Percentiles rank a stretch among this genome's conserved stretches.
phyloP scores from a whole-genome alignment of 495 filamentous ascomycete genomes.

The Penicillium fimorum region DNA sequence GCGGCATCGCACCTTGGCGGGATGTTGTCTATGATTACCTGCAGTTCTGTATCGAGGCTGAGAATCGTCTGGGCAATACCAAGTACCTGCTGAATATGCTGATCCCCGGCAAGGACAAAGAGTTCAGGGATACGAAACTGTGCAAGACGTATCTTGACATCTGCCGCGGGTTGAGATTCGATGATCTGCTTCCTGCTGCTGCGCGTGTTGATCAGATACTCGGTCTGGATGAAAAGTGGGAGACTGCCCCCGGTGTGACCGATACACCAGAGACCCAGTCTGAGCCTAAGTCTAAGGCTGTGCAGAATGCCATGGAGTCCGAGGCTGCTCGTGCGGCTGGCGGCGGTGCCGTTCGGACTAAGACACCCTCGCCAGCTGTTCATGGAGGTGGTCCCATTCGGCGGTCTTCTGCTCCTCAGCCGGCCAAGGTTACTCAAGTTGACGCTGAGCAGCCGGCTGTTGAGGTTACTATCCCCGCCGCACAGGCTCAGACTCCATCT shows the following conservation, averaged over 20 bases:
- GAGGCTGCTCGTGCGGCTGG: slow-evolving; percentile 46
- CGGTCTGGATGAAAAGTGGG: slow-evolving; percentile 52
- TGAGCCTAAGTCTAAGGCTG: slow-evolving; percentile 40
- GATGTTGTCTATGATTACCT: slow-evolving; percentile 76
- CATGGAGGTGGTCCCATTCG: slow-evolving; percentile 41
- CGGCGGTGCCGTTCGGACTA: slow-evolving; percentile 32
- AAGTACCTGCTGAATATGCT: slow-evolving; percentile 85
- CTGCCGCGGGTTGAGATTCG: slow-evolving; percentile 60
- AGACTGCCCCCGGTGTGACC: slow-evolving; percentile 5
- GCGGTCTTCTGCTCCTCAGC: slow-evolving; percentile 36
- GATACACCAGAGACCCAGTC: neutral
- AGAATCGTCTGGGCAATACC: slow-evolving; percentile 87
- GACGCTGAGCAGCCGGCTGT: slow-evolving; percentile 17
- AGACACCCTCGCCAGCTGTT: slow-evolving; percentile 24
- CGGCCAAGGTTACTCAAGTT: slow-evolving; percentile 23
- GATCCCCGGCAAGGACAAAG: slow-evolving; percentile 71
- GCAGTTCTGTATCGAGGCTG: slow-evolving; percentile 63
- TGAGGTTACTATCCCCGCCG: slow-evolving; percentile 23
- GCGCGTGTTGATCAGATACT: slow-evolving; percentile 62
- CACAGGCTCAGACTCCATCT: slow-evolving; percentile 23
- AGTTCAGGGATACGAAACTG: slow-evolving; percentile 51
- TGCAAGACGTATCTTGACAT: slow-evolving; percentile 64
- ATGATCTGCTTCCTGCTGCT: slow-evolving; percentile 58
- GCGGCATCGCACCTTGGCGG: slow-evolving; percentile 66
- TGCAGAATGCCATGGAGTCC: slow-evolving; percentile 53